Percentiles rank a stretch among this genome's conserved stretches.
These are phyloP conservation scores for Trifolium subterraneum DNA, from an alignment of 306 rosid genomes.

Conservation along the genomic window DNA sequence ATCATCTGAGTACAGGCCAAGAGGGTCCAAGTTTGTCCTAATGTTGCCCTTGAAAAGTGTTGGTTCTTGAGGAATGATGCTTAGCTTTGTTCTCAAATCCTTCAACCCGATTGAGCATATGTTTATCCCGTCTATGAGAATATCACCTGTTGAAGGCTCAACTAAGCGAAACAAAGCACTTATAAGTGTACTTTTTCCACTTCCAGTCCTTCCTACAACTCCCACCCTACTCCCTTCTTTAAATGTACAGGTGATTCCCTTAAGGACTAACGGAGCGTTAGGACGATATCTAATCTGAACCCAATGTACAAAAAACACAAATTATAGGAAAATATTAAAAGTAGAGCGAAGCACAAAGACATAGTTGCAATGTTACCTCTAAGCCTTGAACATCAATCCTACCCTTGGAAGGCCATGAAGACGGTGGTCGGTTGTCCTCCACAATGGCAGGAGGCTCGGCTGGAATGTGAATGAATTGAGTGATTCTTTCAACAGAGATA, in stretches of 20 bases:
- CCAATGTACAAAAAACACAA: background rate
- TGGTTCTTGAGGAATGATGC: constrained; percentile 55
- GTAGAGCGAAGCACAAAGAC: background rate
- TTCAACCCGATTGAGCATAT: constrained; percentile 74
- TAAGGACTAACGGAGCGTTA: background rate
- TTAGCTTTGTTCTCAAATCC: constrained; percentile 73
- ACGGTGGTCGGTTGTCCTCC: constrained; percentile 63
- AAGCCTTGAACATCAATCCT: constrained; percentile 64
- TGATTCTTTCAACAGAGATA: constrained; percentile 78
- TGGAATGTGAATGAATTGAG: constrained; percentile 73
- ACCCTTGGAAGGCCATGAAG: constrained; percentile 79
- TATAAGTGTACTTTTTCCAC: constrained; percentile 31
- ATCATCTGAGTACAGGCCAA: constrained; percentile 53
- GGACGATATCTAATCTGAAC: constrained; percentile 70
- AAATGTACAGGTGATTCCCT: background rate
- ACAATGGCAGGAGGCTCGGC: constrained; percentile 68
- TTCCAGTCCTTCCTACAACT: background rate
- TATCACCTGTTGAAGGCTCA: constrained; percentile 66
- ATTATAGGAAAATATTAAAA: too few species aligned
- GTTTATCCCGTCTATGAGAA: constrained; percentile 19
- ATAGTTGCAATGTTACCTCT: constrained; percentile 48
- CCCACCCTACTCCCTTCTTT: background rate
- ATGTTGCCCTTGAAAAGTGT: background rate
- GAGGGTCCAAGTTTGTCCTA: background rate
- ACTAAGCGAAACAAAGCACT: constrained; percentile 83